Percentiles rank a stretch among this genome's conserved stretches.
phyloP scores from a whole-genome alignment of 768 basidiomycete species.

The Naematelia encephala region DNA sequence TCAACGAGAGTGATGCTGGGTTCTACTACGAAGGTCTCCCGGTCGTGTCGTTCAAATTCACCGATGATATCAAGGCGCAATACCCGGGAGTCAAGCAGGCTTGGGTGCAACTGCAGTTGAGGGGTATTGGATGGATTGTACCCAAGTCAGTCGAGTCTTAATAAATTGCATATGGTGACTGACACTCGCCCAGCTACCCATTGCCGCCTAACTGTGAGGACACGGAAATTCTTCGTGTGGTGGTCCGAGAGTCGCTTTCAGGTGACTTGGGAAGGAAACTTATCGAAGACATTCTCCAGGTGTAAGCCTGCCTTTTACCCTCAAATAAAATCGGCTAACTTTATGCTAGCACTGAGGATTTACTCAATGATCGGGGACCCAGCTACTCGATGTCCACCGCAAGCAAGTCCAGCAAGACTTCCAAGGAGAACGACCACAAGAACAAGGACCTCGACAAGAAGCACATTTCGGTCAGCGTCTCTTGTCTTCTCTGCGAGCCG shows the following conservation, averaged over 20 bases:
- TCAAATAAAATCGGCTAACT: background rate
- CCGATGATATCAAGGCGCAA: conserved; percentile 57
- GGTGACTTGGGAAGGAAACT: conserved; percentile 46
- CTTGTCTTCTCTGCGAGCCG: no score
- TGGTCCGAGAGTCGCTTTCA: conserved; percentile 61
- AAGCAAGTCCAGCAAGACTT: conserved; percentile 4
- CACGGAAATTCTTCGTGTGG: conserved; percentile 62
- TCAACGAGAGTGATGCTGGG: conserved; percentile 52
- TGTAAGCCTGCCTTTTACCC: conserved; percentile 16
- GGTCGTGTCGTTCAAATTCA: conserved; percentile 59
- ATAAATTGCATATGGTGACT: background rate
- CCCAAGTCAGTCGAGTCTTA: conserved; percentile 53
- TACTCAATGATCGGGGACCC: conserved; percentile 36
- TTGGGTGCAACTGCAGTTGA: conserved; percentile 53
- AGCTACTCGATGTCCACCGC: conserved; percentile 30
- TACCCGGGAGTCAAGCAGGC: conserved; percentile 59
- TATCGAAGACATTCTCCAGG: conserved; percentile 40
- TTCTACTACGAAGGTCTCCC: conserved; percentile 58
- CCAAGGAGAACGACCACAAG: conserved; percentile 12
- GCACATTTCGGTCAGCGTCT: conserved; percentile 20
- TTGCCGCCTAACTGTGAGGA: conserved; percentile 58
- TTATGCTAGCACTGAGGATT: conserved; percentile 25
- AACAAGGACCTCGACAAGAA: conserved; percentile 21
- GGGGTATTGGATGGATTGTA: conserved; percentile 62
- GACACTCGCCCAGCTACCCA: conserved; percentile 50